These are phyloP conservation scores for Acacia acuminata DNA, from an alignment of 306 rosid genomes.

Conservation along the genomic window DNA sequence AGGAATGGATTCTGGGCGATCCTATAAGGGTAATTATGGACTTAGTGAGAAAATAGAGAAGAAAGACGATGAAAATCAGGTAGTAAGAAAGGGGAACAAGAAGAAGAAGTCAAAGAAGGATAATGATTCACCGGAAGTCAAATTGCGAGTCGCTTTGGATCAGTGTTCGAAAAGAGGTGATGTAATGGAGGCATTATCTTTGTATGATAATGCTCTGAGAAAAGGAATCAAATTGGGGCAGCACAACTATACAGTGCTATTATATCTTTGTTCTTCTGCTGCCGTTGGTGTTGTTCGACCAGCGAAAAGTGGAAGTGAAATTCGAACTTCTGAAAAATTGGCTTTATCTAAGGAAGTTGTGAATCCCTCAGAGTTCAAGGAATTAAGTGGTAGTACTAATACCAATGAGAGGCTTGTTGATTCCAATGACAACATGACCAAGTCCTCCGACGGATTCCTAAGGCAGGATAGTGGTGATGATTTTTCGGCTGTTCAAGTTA, in stretches of 20 bases:
- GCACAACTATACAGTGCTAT: constrained; percentile 76
- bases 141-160: constrained; percentile 58
- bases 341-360: constrained; percentile 40
- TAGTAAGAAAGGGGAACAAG: constrained; percentile 30
- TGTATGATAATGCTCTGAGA: constrained; percentile 59
- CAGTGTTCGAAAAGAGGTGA: constrained; percentile 87
- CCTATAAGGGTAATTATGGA: constrained; percentile 16
- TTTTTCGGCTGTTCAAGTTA: constrained; percentile 26
- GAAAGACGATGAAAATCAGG: constrained; percentile 28
- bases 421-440: background rate
- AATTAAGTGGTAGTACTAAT: constrained; percentile 17
- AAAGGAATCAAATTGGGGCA: constrained; percentile 58
- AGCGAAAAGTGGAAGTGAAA: constrained; percentile 77
- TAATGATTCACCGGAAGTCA: constrained; percentile 44
- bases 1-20: constrained; percentile 33
- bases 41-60: constrained; percentile 31
- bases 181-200: constrained; percentile 67
- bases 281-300: constrained; percentile 84
- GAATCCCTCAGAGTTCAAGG: constrained; percentile 28
- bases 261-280: constrained; percentile 91
- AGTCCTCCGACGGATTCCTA: constrained; percentile 35
- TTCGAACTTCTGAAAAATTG: constrained; percentile 46
- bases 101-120: constrained; percentile 39
- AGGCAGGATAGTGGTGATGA: constrained; percentile 29
- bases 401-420: background rate